Percentiles rank a stretch among this genome's conserved stretches.
These are phyloP conservation scores for Grifola frondosa DNA, from an alignment of 1,284 basidiomycete species.

Conservation along the genomic window DNA sequence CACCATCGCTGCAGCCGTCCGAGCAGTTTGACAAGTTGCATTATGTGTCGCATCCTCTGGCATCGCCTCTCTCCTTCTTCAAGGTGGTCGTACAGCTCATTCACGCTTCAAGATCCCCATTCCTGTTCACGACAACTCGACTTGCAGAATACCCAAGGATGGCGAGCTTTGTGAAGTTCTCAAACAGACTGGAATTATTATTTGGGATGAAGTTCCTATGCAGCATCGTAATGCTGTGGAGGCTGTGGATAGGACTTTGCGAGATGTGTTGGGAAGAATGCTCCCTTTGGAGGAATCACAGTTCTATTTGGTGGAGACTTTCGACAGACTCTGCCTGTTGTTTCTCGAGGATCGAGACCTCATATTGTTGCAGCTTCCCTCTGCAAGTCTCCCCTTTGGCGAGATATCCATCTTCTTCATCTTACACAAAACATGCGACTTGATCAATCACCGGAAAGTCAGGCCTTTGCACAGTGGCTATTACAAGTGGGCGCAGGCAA, in stretches of 20 bases:
- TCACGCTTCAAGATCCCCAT: conserved; percentile 46
- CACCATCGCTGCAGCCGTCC: conserved; percentile 34
- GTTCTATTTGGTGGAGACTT: conserved; percentile 44
- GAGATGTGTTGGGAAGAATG: conserved; percentile 30
- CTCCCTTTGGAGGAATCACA: conserved; percentile 38
- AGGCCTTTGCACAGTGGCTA: conserved; percentile 39
- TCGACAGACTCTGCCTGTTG: conserved; percentile 40
- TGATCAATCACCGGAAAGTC: conserved; percentile 23
- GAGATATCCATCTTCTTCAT: conserved; percentile 24
- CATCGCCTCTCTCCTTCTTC: conserved; percentile 41
- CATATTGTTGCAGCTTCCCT: conserved; percentile 37
- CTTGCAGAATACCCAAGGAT: conserved; percentile 31
- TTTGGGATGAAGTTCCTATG: conserved; percentile 42
- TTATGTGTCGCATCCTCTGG: conserved; percentile 47
- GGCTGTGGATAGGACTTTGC: conserved; percentile 34
- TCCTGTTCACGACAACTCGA: conserved; percentile 23
- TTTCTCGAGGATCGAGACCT: conserved; percentile 32
- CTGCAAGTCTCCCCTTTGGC: conserved; percentile 36
- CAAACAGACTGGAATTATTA: conserved; percentile 26
- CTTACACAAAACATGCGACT: conserved; percentile 40
- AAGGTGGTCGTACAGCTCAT: conserved; percentile 43
- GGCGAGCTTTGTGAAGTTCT: conserved; percentile 28
- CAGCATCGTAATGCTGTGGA: conserved; percentile 34
- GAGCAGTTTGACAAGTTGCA: conserved; percentile 30
- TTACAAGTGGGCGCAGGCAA: conserved; percentile 39